Base-by-base conservation (phyloP, 805 yeast species). In the Zygosaccharomyces bisporus region DNA sequence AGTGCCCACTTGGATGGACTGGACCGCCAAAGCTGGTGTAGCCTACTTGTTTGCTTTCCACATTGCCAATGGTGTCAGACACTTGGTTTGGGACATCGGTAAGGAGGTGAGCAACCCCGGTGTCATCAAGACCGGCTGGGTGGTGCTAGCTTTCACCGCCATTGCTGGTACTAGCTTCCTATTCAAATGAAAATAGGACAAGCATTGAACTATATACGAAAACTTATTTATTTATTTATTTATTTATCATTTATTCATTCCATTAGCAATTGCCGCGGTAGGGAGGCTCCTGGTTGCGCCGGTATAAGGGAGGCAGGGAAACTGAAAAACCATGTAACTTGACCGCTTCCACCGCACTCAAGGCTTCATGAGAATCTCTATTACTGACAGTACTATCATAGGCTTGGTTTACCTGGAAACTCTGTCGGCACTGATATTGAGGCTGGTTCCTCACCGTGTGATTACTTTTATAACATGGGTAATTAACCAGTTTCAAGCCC, bases 81-180 rank as follows among this genome's bases (percentile, higher is more conserved):
- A 93, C 67, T 72, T 91, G 68, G 62, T 86, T 44, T 93, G 99
- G 99, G 99, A 93, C 67, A 66, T 80, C 43, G 95, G 95, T 65
- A 74, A 71, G 55, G 86, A 83, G 67, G 76, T 91, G 63, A 77
- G 89, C 50, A 61, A 86, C 56, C 79, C 83, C 62, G 97, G 95
- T 55, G 96, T 93, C 46, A 85, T 86, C 80, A 80, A 83, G 70
- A 89, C 97, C 29, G 98, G 96, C 52, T 86, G 87, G 69, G 71
- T 78, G 38, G 95, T 88, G 14, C 66, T 89, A 46, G 97, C 82
- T 21, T 71, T 79, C 56, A 59, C 79, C 34, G 70, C 73, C 6
- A 49, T 76, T 27, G 57, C 81, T 19, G 86, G 95, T 44, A 58
- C 86, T 14, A 76, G 41, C 16, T 33, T 47, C 17, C 38, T 47